Evolutionary conservation across 345 rosid genomes (phyloP).

Genomic region (Cardamine occulta): DNA sequence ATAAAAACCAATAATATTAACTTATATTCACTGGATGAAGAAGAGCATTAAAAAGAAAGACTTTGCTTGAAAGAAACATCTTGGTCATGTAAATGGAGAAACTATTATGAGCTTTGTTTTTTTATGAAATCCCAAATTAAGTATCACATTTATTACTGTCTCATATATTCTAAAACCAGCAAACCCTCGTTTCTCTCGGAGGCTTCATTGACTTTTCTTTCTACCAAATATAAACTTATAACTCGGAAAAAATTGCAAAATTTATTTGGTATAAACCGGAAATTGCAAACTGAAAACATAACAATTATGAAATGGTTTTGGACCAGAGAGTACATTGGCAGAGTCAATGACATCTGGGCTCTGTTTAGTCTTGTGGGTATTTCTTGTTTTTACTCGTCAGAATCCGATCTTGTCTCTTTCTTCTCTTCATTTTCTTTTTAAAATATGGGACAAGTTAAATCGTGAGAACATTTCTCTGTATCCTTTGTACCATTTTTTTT

Average conservation of each 20-base stretch:
- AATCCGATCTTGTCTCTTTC: conserved; percentile 40
- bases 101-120: conserved; percentile 1
- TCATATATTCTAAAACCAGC: conserved; percentile 36
- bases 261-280: conserved; percentile 13
- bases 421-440: conserved; percentile 21
- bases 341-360: conserved; percentile 45
- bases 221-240: conserved; percentile 11
- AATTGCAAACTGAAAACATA: conserved; percentile 24
- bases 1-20: conserved; percentile 22
- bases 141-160: conserved; percentile 39
- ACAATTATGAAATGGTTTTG: conserved; percentile 35
- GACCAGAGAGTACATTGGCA: conserved; percentile 42
- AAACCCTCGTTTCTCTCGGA: conserved; percentile 37
- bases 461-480: conserved; percentile 20
- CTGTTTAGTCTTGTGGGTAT: conserved; percentile 36
- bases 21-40: conserved; percentile 33
- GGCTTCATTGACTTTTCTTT: conserved; percentile 34
- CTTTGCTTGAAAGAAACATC: conserved; percentile 69
- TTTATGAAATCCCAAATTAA: conserved; percentile 27
- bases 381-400: conserved; percentile 36
- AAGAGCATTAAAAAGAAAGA: conserved; percentile 40
- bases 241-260: neutral
- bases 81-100: conserved; percentile 39
- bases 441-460: neutral
- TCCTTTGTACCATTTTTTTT: conserved; percentile 6